Evolutionary conservation across 169 alveolate genomes (phyloP), one percentile per base, ranked within the genome.

Genomic region (Plasmodium falciparum): DNA sequence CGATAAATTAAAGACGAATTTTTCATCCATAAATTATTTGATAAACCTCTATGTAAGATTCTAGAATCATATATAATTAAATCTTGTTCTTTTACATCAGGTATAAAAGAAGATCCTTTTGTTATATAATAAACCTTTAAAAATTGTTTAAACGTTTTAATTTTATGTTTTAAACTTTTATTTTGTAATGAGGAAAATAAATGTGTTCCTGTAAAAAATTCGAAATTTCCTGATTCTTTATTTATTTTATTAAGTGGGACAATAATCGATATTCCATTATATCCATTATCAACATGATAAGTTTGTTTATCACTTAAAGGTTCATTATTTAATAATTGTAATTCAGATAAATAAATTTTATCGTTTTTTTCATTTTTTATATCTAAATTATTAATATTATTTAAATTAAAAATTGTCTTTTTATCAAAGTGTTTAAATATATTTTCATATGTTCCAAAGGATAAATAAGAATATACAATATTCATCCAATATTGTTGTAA

Each of bases 131-230:
- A 78, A n/a, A 78, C 22, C 8, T 78, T 47, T 22, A 78, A 29
- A 67, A 78, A 78, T 33, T n/a, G 49, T 58, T 66, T 78, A 29
- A 78, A 78, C 52, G 66, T 65, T 5, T 52, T 45, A 52, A 78
- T 49, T 47, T 29, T 29, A 7, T 78, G 17, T 56, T 76, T 76
- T 43, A 50, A n/a, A 12, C 13, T 78, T 65, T 78, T 67, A 22
- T 61, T 65, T 66, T 78, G 39, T 45, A 65, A n/a, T 22, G 78
- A 78, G n/a, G 90, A 66, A 61, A 78, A 78, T 65, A 66, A 66
- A 78, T 78, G 90, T 12, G 80, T 78, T 65, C 90, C 90, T 13
- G 69, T 43, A 50, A 78, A 78, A 78, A 78, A 78, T 66, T 78
- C 90, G 26, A 78, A 78, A 20, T 78, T 78, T n/a, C 90, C 90